phyloP scores from a whole-genome alignment of 2,329 filamentous ascomycete genomes.

The Cladosporium sp. region DNA sequence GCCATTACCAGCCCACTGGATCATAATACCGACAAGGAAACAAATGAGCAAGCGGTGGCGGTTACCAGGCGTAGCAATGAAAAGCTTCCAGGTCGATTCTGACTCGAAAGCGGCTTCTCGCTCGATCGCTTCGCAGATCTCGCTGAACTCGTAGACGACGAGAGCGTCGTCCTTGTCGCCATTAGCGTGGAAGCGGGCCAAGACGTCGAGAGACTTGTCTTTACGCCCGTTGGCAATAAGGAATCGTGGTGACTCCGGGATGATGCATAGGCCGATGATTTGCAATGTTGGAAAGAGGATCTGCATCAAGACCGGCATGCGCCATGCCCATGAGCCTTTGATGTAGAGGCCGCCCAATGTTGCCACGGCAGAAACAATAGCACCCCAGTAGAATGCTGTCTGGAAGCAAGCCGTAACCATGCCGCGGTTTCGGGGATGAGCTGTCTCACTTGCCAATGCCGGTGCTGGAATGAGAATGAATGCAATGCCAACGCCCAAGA shows the following conservation, averaged over 20 bases:
- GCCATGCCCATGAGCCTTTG: slow-evolving; percentile 19
- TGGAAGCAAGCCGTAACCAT: slow-evolving; percentile 16
- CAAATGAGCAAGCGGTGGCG: slow-evolving; percentile 6
- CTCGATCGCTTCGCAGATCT: slow-evolving; percentile 30
- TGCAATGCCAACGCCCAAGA: slow-evolving; percentile 17
- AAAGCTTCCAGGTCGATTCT: slow-evolving; percentile 5
- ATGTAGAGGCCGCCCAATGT: slow-evolving; percentile 20
- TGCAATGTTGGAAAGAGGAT: slow-evolving; percentile 14
- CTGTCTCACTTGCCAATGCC: slow-evolving; percentile 15
- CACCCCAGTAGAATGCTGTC: slow-evolving; percentile 16
- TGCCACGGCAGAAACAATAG: slow-evolving; percentile 19
- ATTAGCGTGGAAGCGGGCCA: slow-evolving; percentile 16
- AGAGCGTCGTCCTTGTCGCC: slow-evolving; percentile 13
- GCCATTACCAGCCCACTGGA: slow-evolving; percentile 10
- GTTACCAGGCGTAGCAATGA: slow-evolving; percentile 8
- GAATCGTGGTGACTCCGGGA: slow-evolving; percentile 14
- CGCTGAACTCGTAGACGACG: slow-evolving; percentile 11
- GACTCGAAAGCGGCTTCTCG: background rate
- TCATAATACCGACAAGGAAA: slow-evolving; percentile 17
- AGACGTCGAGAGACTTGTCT: slow-evolving; percentile 12
- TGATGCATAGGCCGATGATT: slow-evolving; percentile 11
- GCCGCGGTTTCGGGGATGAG: slow-evolving; percentile 16
- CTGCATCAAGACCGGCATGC: slow-evolving; percentile 21
- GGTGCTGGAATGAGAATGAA: slow-evolving; percentile 16
- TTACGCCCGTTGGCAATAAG: slow-evolving; percentile 10